Evolutionary conservation across 257 asterid species (phyloP).

Genomic region (Paraleonurus japonicus): DNA sequence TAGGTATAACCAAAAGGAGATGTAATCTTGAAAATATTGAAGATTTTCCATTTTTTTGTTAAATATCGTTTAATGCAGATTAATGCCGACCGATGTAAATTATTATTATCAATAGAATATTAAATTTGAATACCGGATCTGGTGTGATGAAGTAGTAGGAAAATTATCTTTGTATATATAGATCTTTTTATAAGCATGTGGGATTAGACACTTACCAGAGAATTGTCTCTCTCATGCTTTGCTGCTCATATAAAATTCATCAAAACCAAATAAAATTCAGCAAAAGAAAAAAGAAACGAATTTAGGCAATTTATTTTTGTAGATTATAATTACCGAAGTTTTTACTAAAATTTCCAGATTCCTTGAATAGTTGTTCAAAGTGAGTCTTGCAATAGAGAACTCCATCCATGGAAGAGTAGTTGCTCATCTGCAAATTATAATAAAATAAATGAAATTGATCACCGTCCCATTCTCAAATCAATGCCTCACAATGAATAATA

Average conservation of each 20-base stretch:
- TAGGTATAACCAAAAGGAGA: background rate
- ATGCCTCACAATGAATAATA: background rate
- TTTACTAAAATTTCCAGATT: conserved; percentile 67
- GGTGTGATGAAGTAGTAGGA: no score
- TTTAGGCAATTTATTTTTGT: background rate
- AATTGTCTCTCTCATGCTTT: conserved; percentile 46
- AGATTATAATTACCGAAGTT: conserved; percentile 37
- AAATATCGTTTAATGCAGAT: no score
- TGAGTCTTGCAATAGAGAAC: conserved; percentile 79
- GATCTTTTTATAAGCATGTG: background rate
- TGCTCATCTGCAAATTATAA: conserved; percentile 63
- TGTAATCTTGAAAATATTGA: background rate
- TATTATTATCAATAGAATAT: no score
- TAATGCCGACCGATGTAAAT: no score
- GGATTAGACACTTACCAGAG: conserved; percentile 32
- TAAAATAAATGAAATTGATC: background rate
- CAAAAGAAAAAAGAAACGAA: background rate
- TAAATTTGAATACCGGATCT: no score
- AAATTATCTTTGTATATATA: no score
- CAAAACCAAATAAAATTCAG: background rate
- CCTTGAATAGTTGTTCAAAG: conserved; percentile 78
- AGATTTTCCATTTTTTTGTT: background rate
- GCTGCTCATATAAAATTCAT: conserved; percentile 30
- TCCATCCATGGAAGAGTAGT: conserved; percentile 81
- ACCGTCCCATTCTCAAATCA: background rate